Evolutionary conservation across 306 rosid genomes (phyloP).

Genomic region (Ormosia semicastrata): DNA sequence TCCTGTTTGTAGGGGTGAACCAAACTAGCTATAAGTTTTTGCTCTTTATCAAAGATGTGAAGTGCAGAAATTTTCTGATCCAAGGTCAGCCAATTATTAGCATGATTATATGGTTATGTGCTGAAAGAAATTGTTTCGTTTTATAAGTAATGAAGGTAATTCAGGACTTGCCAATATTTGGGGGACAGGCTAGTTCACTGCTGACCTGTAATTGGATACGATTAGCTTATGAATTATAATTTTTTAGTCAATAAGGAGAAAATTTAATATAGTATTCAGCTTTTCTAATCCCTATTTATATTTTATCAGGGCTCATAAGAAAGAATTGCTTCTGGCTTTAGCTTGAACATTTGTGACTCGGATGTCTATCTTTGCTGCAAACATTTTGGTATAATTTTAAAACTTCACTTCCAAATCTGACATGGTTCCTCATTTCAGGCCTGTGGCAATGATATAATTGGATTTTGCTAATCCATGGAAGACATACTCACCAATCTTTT

Average conservation of each 20-base stretch:
- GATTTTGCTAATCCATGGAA: slow-evolving; percentile 47
- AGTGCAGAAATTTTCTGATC: no score
- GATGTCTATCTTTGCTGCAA: neutral
- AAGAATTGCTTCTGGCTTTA: neutral
- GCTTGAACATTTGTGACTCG: neutral
- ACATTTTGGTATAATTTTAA: neutral
- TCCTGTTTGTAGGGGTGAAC: no score
- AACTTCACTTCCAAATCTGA: slow-evolving; percentile 15
- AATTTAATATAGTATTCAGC: neutral
- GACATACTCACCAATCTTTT: slow-evolving; percentile 48
- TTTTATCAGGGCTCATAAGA: neutral
- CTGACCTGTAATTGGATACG: no score
- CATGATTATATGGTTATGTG: neutral
- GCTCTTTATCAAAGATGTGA: no score
- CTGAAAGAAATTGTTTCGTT: neutral
- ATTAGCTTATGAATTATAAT: neutral
- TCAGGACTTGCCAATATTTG: neutral
- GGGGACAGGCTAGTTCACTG: no score
- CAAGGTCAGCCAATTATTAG: no score
- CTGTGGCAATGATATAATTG: slow-evolving; percentile 33
- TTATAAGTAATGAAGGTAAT: neutral
- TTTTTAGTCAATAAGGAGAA: neutral
- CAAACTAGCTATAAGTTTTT: no score
- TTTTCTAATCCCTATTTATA: neutral
- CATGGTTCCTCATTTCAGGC: slow-evolving; percentile 40